A percentile compares a stretch with the other conserved stretches of the same genome.
Conservation (phyloP, 805 yeast species). For the Starmerella asiatica region DNA sequence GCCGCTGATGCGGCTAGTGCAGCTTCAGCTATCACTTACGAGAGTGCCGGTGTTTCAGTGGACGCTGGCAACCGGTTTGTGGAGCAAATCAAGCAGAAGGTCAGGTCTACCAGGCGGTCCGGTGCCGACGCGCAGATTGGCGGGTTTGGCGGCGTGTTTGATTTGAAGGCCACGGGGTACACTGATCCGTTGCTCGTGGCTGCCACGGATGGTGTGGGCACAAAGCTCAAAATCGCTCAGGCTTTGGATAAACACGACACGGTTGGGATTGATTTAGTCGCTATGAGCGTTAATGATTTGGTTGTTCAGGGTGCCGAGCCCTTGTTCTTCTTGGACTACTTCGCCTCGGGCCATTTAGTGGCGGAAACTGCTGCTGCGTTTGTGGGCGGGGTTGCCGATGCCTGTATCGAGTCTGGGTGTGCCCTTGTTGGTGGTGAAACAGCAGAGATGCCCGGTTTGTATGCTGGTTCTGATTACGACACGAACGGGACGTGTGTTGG, state of each 20-base stretch:
- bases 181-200: slow-evolving; percentile 68
- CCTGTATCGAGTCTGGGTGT: slow-evolving; percentile 89
- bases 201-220: slow-evolving; percentile 99
- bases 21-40: slow-evolving; percentile 56
- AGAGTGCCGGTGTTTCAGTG: slow-evolving; percentile 93
- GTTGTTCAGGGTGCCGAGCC: slow-evolving; percentile 99
- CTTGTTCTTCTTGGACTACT: slow-evolving; percentile 84
- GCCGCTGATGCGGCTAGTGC: slow-evolving; percentile 26
- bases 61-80: slow-evolving; percentile 89
- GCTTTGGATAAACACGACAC: slow-evolving; percentile 77
- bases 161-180: slow-evolving; percentile 77
- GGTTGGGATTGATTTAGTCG: slow-evolving; percentile 97
- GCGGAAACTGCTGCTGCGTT: slow-evolving; percentile 72
- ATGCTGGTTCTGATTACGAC: slow-evolving; percentile 88
- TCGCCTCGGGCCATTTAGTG: slow-evolving; percentile 87
- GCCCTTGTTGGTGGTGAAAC: slow-evolving; percentile 99
- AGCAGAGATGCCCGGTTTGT: slow-evolving; percentile 99
- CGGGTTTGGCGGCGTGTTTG: slow-evolving; percentile 96
- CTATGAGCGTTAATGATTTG: slow-evolving; percentile 96
- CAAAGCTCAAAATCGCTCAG: slow-evolving; percentile 91
- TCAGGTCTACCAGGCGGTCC: slow-evolving; percentile 80
- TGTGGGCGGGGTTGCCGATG: slow-evolving; percentile 91
- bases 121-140: slow-evolving; percentile 98
- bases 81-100: slow-evolving; percentile 77
- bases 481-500: slow-evolving; percentile 98